Base-by-base conservation (phyloP, 2,329 filamentous ascomycete genomes). In the Xylariaceae sp. region DNA sequence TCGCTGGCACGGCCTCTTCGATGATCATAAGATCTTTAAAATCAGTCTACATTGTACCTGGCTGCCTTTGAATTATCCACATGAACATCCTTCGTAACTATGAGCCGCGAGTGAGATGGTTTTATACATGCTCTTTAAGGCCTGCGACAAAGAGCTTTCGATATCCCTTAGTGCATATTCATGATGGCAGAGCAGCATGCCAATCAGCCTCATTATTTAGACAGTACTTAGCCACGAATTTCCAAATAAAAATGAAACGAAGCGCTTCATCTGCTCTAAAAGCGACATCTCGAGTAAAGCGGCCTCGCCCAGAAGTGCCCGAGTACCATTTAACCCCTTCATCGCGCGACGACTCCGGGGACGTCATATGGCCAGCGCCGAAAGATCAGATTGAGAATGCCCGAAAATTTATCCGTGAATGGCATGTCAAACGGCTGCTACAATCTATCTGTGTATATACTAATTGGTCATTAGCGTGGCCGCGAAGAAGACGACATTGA, bases 291-390 rank as follows among this genome's bases (percentile, higher is more conserved):
- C 64, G 51, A 50, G 39, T 62, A 10, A 72, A 72, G 49, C 67
- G 60, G 30, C 58, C 64, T 43, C 63, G 64, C 6, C 45, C 55
- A 3, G 49, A 66, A 35, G 62, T 77, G 0, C 75, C 75, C 2
- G 76, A 77, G 5, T 79, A 80, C 54, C 77, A 79, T 58, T 54
- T 69, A 10, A 73, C 74, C 4, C 72, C 74, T 3, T 73, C 74
- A 2, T 43, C 72, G 26, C 67, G 65, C 47, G 75, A 79, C 55
- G 70, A 72, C 0, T 60, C 71, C 15, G 83, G 82, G 2, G 71
- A 73, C 8, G 70, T 76, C 1, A 73, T 86, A 41, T 88, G 85
- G 86, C 86, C 86, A 2, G 85, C 85, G 1, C 80, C 83, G 2
- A 69, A 67, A 44, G 67, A 69, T 9, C 80, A 86, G 48, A 81